Base-by-base conservation (phyloP, 371 early-diverging fungal genomes). In the Blyttiomyces sp. region DNA sequence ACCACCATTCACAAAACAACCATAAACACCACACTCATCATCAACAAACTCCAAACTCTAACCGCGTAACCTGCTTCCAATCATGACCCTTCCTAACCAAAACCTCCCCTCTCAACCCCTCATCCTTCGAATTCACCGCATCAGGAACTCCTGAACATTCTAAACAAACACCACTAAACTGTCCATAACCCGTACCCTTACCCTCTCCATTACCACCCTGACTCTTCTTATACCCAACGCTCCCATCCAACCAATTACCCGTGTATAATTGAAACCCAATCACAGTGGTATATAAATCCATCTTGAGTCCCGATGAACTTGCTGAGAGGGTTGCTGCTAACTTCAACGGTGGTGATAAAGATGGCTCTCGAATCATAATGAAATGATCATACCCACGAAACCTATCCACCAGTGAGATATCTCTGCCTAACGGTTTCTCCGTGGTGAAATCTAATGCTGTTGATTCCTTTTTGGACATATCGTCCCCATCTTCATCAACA, bases 181-280 rank as follows among this genome's bases (percentile, higher is more conserved):
- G 65, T 4, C 73, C 74, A 75, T 63, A 82, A 6, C 50, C 32
- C 2, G 48, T 19, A n/a, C 57, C 63, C 1, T 59, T 54, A 5
- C 33, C 48, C 54, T 60, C 63, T n/a, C n/a, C n/a, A n/a, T n/a
- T n/a, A n/a, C n/a, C n/a, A n/a, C n/a, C n/a, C 4, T 43, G 55
- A 2, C 49, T 21, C 54, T 43, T 49, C 49, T 58, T 62, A 1
- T 35, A 63, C 46, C 76, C 79, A 33, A 74, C 57, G n/a, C 35
- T 70, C 72, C 57, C 79, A 75, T 21, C 70, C 66, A 86, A 68
- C 61, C 71, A 86, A 51, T 88, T 87, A 43, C 83, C 88, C 4
- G 89, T 85, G 66, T 90, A 90, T 48, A 90, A 69, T 68, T 88
- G 88, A 72, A 90, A 86, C 0, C 87, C 86, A 28, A 85, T 81